These are phyloP conservation scores for Colletotrichum kahawae DNA, from an alignment of 2,329 filamentous ascomycete species.

Conservation along the genomic window DNA sequence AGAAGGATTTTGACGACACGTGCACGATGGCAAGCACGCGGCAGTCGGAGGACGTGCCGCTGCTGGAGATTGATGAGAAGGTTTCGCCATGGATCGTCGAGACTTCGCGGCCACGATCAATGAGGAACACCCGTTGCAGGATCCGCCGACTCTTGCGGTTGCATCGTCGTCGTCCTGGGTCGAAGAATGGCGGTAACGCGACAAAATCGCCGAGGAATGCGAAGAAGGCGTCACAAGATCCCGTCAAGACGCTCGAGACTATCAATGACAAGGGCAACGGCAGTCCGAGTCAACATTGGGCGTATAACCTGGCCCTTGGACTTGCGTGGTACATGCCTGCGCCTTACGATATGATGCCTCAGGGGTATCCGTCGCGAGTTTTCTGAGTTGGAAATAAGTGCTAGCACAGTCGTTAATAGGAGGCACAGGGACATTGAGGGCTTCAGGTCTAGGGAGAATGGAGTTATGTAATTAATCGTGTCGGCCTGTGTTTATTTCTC, in stretches of 20 bases:
- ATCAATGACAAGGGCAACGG: neutral
- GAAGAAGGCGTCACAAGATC: neutral
- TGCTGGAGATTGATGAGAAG: neutral
- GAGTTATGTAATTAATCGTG: neutral
- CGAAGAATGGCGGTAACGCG: neutral
- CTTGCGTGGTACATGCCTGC: neutral
- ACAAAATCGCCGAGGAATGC: neutral
- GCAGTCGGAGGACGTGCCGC: neutral
- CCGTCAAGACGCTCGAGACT: neutral
- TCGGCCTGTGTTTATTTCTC: neutral
- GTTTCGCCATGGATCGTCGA: neutral
- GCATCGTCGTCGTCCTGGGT: neutral
- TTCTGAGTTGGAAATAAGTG: neutral
- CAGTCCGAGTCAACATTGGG: neutral
- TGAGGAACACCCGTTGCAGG: neutral
- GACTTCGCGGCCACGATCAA: neutral
- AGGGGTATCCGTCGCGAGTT: neutral
- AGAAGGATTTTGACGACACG: neutral
- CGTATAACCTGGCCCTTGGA: neutral
- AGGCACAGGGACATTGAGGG: rapidly evolving
- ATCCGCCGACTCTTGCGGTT: neutral
- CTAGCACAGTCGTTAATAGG: neutral
- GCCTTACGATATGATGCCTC: neutral
- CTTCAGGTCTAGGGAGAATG: rapidly evolving
- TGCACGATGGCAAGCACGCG: neutral